Percentiles rank a stretch among this genome's conserved stretches.
phyloP scores from a whole-genome alignment of 169 alveolate species.

The Amoebophrya sp. region DNA sequence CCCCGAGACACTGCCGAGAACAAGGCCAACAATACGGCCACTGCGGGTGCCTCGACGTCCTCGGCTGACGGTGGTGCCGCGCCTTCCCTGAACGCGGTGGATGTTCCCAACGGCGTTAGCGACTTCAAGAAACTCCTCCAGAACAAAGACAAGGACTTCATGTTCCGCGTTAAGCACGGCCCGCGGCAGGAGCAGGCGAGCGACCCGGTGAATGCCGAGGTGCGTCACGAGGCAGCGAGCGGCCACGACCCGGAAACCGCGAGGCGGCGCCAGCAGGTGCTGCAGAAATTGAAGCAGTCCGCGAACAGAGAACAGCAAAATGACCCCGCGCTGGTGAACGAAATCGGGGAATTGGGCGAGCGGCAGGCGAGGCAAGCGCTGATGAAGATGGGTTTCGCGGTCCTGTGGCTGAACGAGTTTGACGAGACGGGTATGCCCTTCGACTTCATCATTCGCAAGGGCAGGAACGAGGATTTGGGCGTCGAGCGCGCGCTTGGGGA shows the following conservation, averaged over 20 bases:
- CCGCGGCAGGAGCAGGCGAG: neutral
- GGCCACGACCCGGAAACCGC: neutral
- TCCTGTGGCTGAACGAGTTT: neutral
- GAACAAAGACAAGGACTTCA: neutral
- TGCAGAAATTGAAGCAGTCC: neutral
- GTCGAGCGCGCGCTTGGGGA: neutral
- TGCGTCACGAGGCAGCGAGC: neutral
- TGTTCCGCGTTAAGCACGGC: neutral
- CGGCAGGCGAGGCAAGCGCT: neutral
- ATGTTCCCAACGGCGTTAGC: too few relatives aligned
- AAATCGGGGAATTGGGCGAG: neutral
- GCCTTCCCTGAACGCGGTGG: too few relatives aligned
- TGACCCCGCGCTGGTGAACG: neutral
- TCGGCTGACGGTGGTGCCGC: too few relatives aligned
- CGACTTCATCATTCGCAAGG: neutral
- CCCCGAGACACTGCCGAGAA: too few relatives aligned
- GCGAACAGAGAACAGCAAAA: neutral
- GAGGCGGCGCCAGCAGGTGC: neutral
- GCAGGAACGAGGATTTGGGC: neutral
- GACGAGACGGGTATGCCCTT: neutral
- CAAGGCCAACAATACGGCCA: too few relatives aligned
- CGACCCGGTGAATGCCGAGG: neutral
- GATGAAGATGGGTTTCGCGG: neutral
- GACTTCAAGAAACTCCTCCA: neutral
- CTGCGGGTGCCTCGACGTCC: too few relatives aligned